Base-by-base conservation (phyloP, 75 land plant species). In the Larix kaempferi region DNA sequence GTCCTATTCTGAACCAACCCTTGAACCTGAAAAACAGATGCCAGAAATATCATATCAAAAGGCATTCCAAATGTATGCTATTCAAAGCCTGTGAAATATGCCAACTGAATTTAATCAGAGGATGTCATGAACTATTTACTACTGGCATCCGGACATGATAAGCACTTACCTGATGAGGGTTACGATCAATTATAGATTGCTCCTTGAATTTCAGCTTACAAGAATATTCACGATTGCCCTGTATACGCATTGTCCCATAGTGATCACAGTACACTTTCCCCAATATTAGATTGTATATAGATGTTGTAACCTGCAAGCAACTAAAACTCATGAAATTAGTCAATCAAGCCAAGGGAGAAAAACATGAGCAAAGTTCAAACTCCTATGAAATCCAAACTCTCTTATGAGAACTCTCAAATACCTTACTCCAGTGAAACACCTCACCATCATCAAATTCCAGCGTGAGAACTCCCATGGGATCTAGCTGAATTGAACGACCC, bases 191-290 rank as follows among this genome's bases (percentile, higher is more conserved):
- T 55, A 93, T 75, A 19, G 93, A 89, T 66, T 91, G 95, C 82
- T 93, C 93, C 77, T 93, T 93, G 77, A 93, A 93, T 56, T 89
- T 93, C 14, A 93, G 73, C 72, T 83, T 93, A 56, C 95, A 93
- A 6, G 91, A 85, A 60, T 85, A 80, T 12, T 91, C 82, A 12
- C 84, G 81, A 77, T 91, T 93, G 22, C 95, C 93, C 13, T 79
- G 83, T 75, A 93, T 87, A 6, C 63, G 76, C 95, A 93, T 93
- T 14, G 89, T 91, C 2, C 95, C 95, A 85, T 91, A 86, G 74
- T 93, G 95, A 74, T 91, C 93, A 59, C 88, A 87, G 74, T 89
- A 93, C 13, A 93, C 62, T 78, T 93, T 93, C 52, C 95, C 95
- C 41, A 93, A 73, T 37, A 93, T 91, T 11, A 93, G 85, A 59